These are phyloP conservation scores for Dothistroma pini DNA, from an alignment of 2,329 filamentous ascomycete species.

Conservation along the genomic window DNA sequence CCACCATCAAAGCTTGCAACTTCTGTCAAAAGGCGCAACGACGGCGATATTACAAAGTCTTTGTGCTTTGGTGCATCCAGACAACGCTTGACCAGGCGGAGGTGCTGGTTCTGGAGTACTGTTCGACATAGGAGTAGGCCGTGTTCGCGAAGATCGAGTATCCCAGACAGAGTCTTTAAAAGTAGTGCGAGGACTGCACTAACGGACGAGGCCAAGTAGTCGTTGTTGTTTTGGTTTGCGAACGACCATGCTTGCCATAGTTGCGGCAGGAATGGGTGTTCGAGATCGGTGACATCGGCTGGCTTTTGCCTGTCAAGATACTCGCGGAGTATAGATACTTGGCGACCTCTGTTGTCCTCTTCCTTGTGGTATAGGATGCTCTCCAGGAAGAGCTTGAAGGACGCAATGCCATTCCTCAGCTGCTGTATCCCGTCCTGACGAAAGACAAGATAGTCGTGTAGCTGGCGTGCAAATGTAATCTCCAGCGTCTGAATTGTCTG, in stretches of 20 bases:
- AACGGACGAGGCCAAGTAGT: slow-evolving; percentile 74
- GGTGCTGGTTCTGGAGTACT: slow-evolving; percentile 73
- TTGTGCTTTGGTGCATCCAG: slow-evolving; percentile 77
- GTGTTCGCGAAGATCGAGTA: slow-evolving; percentile 69
- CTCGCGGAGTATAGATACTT: slow-evolving; percentile 61
- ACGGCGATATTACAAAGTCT: slow-evolving; percentile 84
- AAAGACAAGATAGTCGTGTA: slow-evolving; percentile 66
- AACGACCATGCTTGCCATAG: slow-evolving; percentile 86
- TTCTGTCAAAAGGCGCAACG: slow-evolving; percentile 79
- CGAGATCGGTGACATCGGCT: slow-evolving; percentile 50
- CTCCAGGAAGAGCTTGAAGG: slow-evolving; percentile 69
- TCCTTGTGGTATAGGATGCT: slow-evolving; percentile 54
- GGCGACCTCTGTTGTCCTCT: slow-evolving; percentile 47
- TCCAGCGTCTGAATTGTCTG: slow-evolving; percentile 56
- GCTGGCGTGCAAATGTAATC: slow-evolving; percentile 60
- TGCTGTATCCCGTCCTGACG: slow-evolving; percentile 62
- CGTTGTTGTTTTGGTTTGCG: slow-evolving; percentile 73
- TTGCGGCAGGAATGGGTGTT: slow-evolving; percentile 66
- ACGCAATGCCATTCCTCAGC: slow-evolving; percentile 66
- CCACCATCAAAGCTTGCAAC: slow-evolving; percentile 84
- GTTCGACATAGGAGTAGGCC: slow-evolving; percentile 77
- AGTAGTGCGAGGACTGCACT: slow-evolving; percentile 78
- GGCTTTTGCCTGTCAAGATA: slow-evolving; percentile 62
- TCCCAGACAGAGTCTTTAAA: slow-evolving; percentile 69
- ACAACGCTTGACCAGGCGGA: slow-evolving; percentile 75